A percentile compares a stretch with the other conserved stretches of the same genome.
Conservation (phyloP, 345 rosid genomes). For the Cochlearia excelsa region DNA sequence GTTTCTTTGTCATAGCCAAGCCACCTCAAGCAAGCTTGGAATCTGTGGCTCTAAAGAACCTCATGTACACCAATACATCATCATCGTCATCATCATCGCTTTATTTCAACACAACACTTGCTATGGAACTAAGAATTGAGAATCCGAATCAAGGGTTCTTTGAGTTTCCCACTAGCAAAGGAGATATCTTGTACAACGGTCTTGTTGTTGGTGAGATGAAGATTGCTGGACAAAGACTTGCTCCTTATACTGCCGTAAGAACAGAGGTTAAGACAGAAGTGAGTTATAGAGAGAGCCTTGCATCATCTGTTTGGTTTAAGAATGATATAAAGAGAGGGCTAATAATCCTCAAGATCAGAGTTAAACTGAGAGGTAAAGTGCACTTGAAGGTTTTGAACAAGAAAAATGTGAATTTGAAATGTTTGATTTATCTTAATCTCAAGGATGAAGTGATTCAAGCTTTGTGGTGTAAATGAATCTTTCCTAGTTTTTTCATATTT, state of each 20-base stretch:
- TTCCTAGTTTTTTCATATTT: background rate
- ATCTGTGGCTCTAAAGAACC: slow-evolving; percentile 28
- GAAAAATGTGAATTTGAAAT: slow-evolving; percentile 25
- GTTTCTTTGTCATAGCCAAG: slow-evolving; percentile 32
- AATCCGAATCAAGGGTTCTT: slow-evolving; percentile 30
- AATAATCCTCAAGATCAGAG: slow-evolving; percentile 18
- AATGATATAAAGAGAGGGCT: slow-evolving; percentile 32
- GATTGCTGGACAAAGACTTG: slow-evolving; percentile 30
- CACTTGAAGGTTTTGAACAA: slow-evolving; percentile 28
- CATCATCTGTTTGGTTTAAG: slow-evolving; percentile 27
- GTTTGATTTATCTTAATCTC: slow-evolving; percentile 30
- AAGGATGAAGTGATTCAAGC: slow-evolving; percentile 17
- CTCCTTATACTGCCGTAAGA: slow-evolving; percentile 13
- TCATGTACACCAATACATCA: slow-evolving; percentile 21
- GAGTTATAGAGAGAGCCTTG: slow-evolving; percentile 21
- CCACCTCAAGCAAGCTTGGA: slow-evolving; percentile 26
- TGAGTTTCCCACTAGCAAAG: slow-evolving; percentile 28
- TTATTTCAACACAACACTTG: slow-evolving; percentile 34
- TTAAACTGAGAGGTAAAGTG: slow-evolving; percentile 33
- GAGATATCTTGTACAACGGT: slow-evolving; percentile 29
- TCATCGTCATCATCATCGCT: slow-evolving; percentile 25
- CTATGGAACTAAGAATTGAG: slow-evolving; percentile 22
- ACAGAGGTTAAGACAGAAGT: slow-evolving; percentile 23
- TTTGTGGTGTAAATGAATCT: slow-evolving; percentile 27
- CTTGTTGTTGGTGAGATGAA: slow-evolving; percentile 30